Conservation (phyloP, 2,329 filamentous ascomycete species). For the Microcyclospora pomicola region DNA sequence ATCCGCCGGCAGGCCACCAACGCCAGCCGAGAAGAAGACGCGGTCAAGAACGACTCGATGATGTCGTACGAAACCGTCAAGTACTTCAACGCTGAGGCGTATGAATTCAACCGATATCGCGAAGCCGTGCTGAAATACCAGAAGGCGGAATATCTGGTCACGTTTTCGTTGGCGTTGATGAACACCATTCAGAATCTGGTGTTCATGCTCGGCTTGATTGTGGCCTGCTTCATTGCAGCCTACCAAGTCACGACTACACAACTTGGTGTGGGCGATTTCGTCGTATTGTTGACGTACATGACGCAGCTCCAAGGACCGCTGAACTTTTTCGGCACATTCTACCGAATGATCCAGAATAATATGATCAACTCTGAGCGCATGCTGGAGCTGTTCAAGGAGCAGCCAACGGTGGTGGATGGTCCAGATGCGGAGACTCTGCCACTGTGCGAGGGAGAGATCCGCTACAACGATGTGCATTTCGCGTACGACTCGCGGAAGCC, state of each 20-base stretch:
- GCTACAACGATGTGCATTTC: constrained; percentile 81
- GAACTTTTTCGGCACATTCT: constrained; percentile 79
- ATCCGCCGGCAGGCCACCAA: constrained; percentile 91
- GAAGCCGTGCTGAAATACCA: constrained; percentile 44
- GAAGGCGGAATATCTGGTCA: constrained; percentile 42
- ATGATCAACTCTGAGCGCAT: constrained; percentile 96
- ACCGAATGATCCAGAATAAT: constrained; percentile 85
- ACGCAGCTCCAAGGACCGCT: constrained; percentile 56
- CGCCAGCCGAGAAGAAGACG: constrained; percentile 85
- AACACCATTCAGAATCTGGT: constrained; percentile 50
- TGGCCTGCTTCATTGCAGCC: constrained; percentile 56
- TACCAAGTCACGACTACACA: constrained; percentile 52
- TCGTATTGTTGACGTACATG: constrained; percentile 61
- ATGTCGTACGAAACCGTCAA: constrained; percentile 83
- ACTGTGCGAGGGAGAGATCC: constrained; percentile 65
- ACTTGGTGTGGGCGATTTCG: constrained; percentile 52
- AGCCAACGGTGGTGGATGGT: constrained; percentile 75
- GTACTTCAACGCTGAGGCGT: constrained; percentile 48
- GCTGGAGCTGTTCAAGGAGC: constrained; percentile 89
- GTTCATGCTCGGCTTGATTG: constrained; percentile 50
- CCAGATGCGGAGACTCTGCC: constrained; percentile 49
- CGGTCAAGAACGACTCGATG: constrained; percentile 97
- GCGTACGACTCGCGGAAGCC: constrained; percentile 78
- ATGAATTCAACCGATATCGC: constrained; percentile 45
- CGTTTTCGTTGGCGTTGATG: constrained; percentile 43